Evolutionary conservation across 371 early-diverging fungal species (phyloP).

Genomic region (Phascolomyces articulosus): DNA sequence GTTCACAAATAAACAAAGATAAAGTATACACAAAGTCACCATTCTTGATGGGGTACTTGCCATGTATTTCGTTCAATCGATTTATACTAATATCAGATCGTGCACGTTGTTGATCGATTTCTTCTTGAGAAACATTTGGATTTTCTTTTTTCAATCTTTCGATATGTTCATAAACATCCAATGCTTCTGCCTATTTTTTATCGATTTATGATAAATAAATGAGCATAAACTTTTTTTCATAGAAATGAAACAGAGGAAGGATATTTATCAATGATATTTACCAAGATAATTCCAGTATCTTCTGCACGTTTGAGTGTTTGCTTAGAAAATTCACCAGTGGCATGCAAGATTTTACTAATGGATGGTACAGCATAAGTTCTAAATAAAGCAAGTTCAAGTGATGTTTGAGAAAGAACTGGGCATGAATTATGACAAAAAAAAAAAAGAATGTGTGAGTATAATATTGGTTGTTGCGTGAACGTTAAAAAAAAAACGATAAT

Average conservation of each 20-base stretch:
- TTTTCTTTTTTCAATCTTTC: slow-evolving; percentile 1
- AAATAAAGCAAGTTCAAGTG: slow-evolving; percentile 52
- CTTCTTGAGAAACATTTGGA: background rate
- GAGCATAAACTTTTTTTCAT: background rate
- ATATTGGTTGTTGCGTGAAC: background rate
- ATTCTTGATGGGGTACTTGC: slow-evolving; percentile 50
- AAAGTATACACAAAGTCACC: slow-evolving; percentile 57
- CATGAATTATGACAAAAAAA: background rate
- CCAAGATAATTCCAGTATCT: slow-evolving; percentile 49
- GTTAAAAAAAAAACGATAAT: background rate
- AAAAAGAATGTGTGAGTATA: background rate
- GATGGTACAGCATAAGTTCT: slow-evolving; percentile 55
- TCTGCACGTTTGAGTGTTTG: slow-evolving; percentile 44
- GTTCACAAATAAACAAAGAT: slow-evolving; percentile 47
- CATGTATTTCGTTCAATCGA: slow-evolving; percentile 56
- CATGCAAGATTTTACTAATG: slow-evolving; percentile 48
- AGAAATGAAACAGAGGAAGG: too few relatives aligned
- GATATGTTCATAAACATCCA: slow-evolving; percentile 13
- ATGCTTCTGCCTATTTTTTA: slow-evolving; percentile 3
- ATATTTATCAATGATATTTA: background rate
- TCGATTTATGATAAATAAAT: too few relatives aligned
- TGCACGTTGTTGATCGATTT: slow-evolving; percentile 28
- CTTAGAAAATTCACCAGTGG: slow-evolving; percentile 45
- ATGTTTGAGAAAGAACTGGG: slow-evolving; percentile 17
- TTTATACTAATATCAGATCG: slow-evolving; percentile 32